Percentiles rank a stretch among this genome's conserved stretches.
Evolutionary conservation across 1,284 basidiomycete genomes (phyloP).

Genomic region (Marasmius tenuissimus): DNA sequence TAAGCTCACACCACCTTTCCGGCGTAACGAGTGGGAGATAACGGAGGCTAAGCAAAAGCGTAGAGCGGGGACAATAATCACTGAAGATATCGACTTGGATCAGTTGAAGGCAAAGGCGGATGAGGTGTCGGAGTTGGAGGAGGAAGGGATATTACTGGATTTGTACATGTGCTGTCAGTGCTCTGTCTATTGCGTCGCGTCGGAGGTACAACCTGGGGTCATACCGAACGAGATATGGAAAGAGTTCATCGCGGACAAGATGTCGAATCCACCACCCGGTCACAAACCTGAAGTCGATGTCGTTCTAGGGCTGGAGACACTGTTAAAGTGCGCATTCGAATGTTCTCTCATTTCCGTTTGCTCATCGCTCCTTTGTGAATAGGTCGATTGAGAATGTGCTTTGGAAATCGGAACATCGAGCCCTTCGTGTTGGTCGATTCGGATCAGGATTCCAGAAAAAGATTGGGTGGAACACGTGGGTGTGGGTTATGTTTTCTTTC

Average conservation of each 20-base stretch:
- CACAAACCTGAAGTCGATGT: slow-evolving; percentile 50
- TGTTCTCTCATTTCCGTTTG: slow-evolving; percentile 3
- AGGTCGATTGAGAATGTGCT: slow-evolving; percentile 74
- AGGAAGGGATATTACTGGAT: slow-evolving; percentile 65
- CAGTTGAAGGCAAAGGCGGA: slow-evolving; percentile 32
- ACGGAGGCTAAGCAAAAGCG: slow-evolving; percentile 48
- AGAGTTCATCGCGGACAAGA: slow-evolving; percentile 44
- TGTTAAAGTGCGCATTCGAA: slow-evolving; percentile 51
- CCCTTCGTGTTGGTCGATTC: slow-evolving; percentile 53
- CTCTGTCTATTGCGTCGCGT: slow-evolving; percentile 67
- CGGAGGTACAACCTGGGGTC: slow-evolving; percentile 68
- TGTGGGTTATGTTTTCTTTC: slow-evolving; percentile 46
- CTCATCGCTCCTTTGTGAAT: slow-evolving; percentile 11
- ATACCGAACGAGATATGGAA: slow-evolving; percentile 54
- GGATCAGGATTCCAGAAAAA: slow-evolving; percentile 59
- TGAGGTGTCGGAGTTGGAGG: slow-evolving; percentile 31
- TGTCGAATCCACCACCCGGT: slow-evolving; percentile 39
- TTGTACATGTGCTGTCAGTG: slow-evolving; percentile 83
- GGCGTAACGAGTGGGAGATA: slow-evolving; percentile 56
- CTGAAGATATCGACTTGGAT: slow-evolving; percentile 35
- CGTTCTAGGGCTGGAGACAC: slow-evolving; percentile 61
- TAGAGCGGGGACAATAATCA: slow-evolving; percentile 42
- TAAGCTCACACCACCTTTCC: slow-evolving; percentile 63
- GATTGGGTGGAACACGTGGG: slow-evolving; percentile 61
- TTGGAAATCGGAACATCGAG: slow-evolving; percentile 66